Base-by-base conservation (phyloP, 164 flowering plant species). In the Tinospora cordifolia region DNA sequence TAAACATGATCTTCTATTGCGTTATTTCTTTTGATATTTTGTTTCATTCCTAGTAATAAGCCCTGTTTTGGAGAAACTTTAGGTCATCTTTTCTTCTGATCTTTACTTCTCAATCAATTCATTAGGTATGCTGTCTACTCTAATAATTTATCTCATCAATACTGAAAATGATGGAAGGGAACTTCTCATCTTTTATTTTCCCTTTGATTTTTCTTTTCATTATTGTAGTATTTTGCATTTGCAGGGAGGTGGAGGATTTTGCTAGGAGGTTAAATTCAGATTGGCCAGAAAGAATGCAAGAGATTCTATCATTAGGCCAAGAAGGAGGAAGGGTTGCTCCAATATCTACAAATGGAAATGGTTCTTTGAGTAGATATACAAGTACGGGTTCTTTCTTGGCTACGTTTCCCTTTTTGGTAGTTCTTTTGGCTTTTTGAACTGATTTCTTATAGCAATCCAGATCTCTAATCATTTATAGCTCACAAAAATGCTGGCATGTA, bases 211-310 rank as follows among this genome's bases (percentile, higher is more conserved):
- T 62, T 38, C 8, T 17, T 47, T 15, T 14, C 17, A 1, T 19
- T 47, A 38, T 27, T 47, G 6, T 46, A 62, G 27, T 49, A 25
- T 68, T 34, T 21, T 26, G 62, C 12, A 51, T 57, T 57, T 69
- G 68, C 84, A 91, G 97, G 84, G 97, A 91, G 74, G 97, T 91
- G 38, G 97, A 85, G 71, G 97, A 91, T 77, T 91, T 91, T 79
- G 91, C 88, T 1, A 78, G 95, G 79, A 85, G 90, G 75, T 73
- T 91, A 62, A 91, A 90, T 78, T 91, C 94, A 36, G 88, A 80
- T 67, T 91, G 94, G 96, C 91, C 92, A 1, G 87, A 87, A 60
- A 85, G 90, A 68, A 83, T 88, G 87, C 96, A 84, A 68, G 93
- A 88, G 77, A 79, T 87, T 65, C 72, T 88, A 34, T 88, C 88